phyloP scores from a whole-genome alignment of 192 early-diverging fungal species.

The Cetraspora pellucida region DNA sequence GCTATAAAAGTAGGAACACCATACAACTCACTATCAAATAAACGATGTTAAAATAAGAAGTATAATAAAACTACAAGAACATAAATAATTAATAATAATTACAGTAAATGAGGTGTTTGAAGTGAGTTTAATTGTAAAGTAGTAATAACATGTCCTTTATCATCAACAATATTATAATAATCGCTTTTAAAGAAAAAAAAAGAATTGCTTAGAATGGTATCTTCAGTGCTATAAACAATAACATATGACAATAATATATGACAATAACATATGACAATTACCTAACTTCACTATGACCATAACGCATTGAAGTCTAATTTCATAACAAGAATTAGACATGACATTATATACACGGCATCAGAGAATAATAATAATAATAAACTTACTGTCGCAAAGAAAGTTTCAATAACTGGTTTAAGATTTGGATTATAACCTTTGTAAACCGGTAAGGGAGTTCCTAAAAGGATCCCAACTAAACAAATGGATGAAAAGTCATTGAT shows the following conservation, averaged over 20 bases:
- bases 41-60: too few relatives aligned
- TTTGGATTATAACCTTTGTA: neutral
- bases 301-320: neutral
- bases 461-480: neutral
- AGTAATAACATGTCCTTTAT: neutral
- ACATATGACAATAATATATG: neutral
- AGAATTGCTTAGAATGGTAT: too few relatives aligned
- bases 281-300: slow-evolving; percentile 11
- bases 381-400: neutral
- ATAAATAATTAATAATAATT: too few relatives aligned
- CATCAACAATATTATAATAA: neutral
- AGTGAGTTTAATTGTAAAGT: neutral
- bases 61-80: too few relatives aligned
- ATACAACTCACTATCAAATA: neutral
- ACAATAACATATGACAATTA: neutral
- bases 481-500: neutral
- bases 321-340: too few relatives aligned
- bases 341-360: too few relatives aligned
- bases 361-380: too few relatives aligned
- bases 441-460: neutral
- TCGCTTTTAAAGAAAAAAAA: neutral
- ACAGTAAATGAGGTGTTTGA: neutral
- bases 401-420: neutral
- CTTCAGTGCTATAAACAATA: neutral
- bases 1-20: neutral